Evolutionary conservation across 1,139 yeast species (phyloP), one percentile per base, ranked within the genome.

Genomic region (Scheffersomyces titani): DNA sequence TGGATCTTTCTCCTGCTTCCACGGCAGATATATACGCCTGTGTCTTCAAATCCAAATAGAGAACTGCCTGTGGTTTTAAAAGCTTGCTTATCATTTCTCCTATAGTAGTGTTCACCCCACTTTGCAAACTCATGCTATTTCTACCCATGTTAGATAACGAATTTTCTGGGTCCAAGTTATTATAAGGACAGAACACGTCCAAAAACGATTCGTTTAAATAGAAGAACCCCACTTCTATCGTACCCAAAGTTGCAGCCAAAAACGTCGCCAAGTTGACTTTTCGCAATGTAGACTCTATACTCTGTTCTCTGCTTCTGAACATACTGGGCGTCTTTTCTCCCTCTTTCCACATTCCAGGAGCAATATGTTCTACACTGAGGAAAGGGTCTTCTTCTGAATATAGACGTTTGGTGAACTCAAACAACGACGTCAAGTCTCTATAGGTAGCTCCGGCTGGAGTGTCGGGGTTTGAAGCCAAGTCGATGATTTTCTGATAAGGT

Each of bases 21-120:
- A 93, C 74, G 0, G 97, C 97, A 0, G 97, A 88, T 24, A 94
- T 92, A 67, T 87, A 94, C 0, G 97, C 97, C 72, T 94, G 99
- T 0, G 99, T 94, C 69, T 94, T 94, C 67, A 94, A 79, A 65
- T 94, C 98, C 54, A 94, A 78, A 65, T 82, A 92, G 55, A 94
- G 73, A 2, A 85, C 86, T 0, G 97, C 92, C 63, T 90, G 97
- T 6, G 90, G 86, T 69, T 92, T 92, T 59, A 91, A 76, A 51
- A 94, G 76, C 63, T 90, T 88, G 1, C 85, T 84, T 18, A 79
- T 78, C 47, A 77, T 78, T 51, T 76, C 80, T 3, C 82, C 82
- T 45, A 80, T 71, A 2, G 73, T 65, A 57, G 76, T 63, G 65
- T 69, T 68, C 60, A 77, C 70, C 13, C 76, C 77, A 56, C 80